Conservation (phyloP, 192 early-diverging fungal genomes). For the Backusella morwellensis region DNA sequence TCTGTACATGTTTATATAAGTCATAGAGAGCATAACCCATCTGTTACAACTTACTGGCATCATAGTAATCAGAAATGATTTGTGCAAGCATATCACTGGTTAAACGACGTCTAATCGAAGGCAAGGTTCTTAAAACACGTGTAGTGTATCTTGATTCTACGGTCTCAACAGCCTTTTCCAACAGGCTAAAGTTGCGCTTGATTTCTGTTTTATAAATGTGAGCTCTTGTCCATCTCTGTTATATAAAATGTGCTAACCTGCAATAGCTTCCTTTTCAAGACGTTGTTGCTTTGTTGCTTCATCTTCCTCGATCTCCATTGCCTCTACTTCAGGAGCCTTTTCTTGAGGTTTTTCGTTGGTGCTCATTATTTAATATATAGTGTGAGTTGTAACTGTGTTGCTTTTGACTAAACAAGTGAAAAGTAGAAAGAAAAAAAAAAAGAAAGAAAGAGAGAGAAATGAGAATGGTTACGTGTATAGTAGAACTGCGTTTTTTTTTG, state of each 20-base stretch:
- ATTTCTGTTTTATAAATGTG: constrained; percentile 62
- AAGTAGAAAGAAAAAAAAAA: neutral
- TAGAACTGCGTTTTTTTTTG: neutral
- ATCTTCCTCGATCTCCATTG: constrained; percentile 35
- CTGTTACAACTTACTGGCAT: constrained; percentile 38
- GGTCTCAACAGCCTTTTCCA: constrained; percentile 81
- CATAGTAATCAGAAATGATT: constrained; percentile 53
- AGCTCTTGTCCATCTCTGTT: neutral
- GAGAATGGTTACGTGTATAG: constrained; percentile 1
- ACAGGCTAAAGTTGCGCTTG: constrained; percentile 77
- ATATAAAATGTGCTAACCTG: neutral
- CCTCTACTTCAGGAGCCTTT: constrained; percentile 21
- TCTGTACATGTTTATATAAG: constrained; percentile 1
- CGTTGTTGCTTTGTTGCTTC: constrained; percentile 30
- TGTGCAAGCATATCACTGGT: constrained; percentile 60
- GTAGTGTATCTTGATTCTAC: constrained; percentile 87
- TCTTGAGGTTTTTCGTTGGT: constrained; percentile 14
- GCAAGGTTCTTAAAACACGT: constrained; percentile 81
- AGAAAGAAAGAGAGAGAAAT: neutral
- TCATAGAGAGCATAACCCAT: neutral
- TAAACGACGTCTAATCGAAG: constrained; percentile 78
- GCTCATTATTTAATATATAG: constrained; percentile 12
- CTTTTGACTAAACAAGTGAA: neutral
- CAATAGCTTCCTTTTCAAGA: constrained; percentile 26
- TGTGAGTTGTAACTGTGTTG: neutral